Base-by-base conservation (phyloP, 2,329 filamentous ascomycete species). In the Xylaria sp. region DNA sequence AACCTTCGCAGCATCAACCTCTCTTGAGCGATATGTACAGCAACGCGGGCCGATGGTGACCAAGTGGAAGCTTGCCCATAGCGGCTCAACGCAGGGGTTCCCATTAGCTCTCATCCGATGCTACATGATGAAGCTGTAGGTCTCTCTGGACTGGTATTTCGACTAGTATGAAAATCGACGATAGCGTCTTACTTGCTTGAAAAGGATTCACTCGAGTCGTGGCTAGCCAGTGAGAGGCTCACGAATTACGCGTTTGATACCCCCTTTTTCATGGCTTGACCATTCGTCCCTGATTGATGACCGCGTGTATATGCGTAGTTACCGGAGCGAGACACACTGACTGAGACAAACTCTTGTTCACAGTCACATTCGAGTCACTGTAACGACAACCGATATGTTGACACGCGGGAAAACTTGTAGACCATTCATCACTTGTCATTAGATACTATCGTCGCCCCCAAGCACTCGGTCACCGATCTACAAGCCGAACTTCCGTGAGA, bases 71-170 rank as follows among this genome's bases (percentile, higher is more conserved):
- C 34, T 51, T 57, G 23, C 39, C 39, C 63, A 60, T 28, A 37
- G 62, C 50, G 61, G 63, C 70, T 65, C 61, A 55, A 70, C 62
- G 64, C 66, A 71, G 70, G 70, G 67, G 67, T 67, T 71, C 56
- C 70, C 65, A 56, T n/a, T 28, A 62, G 63, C 54, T 66, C 34
- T 20, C 63, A 56, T 56, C 15, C 60, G 44, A 69, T 70, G 56
- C 58, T 61, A 69, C 63, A 18, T 37, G 37, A 56, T 56, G 54
- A 64, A 66, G 51, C 56, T 61, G 46, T 41, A 57, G 55, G 58
- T 56, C 23, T 50, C 50, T 46, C 41, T 55, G 48, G 7, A 46
- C 41, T 23, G 32, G 44, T 25, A 32, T 52, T 34, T 63, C 23
- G 20, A 50, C 52, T 44, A 32, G 48, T 18, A 46, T 39, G 55